Evolutionary conservation across 1,284 basidiomycete genomes (phyloP).

Genomic region (Malassezia sp.): DNA sequence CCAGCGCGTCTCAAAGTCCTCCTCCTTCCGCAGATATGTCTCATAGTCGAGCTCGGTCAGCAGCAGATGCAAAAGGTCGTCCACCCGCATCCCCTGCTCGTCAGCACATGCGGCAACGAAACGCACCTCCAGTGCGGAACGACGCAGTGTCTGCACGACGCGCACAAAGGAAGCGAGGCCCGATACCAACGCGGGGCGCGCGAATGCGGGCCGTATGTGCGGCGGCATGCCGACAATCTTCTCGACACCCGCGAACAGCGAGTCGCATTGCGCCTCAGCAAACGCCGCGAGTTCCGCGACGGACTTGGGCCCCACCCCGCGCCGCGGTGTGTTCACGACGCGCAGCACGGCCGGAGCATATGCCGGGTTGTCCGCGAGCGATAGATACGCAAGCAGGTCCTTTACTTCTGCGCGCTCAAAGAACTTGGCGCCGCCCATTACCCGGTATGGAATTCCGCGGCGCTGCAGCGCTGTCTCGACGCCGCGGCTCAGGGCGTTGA

Average conservation of each 20-base stretch:
- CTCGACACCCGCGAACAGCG: constrained; percentile 54
- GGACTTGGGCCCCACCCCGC: constrained; percentile 74
- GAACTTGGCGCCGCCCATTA: constrained; percentile 74
- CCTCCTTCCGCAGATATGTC: constrained; percentile 58
- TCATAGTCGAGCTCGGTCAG: constrained; percentile 59
- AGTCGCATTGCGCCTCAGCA: constrained; percentile 53
- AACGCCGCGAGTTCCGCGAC: constrained; percentile 55
- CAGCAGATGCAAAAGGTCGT: constrained; percentile 58
- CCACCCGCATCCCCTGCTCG: constrained; percentile 55
- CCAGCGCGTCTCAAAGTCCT: constrained; percentile 65
- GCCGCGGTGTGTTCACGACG: constrained; percentile 63
- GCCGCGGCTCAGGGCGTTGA: constrained; percentile 66
- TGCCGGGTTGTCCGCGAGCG: constrained; percentile 64
- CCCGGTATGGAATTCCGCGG: constrained; percentile 63
- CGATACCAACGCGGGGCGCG: neutral
- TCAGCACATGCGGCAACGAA: too few species aligned
- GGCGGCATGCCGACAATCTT: constrained; percentile 6
- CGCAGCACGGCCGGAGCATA: constrained; percentile 63
- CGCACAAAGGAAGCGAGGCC: constrained; percentile 58
- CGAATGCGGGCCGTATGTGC: neutral
- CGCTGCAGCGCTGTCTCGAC: constrained; percentile 69
- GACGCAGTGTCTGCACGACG: constrained; percentile 54
- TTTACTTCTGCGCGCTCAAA: constrained; percentile 70
- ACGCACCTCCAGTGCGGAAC: too few species aligned
- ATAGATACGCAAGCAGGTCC: constrained; percentile 66